A percentile compares a stretch with the other conserved stretches of the same genome.
These are phyloP conservation scores for Pezicula rhizophila DNA, from an alignment of 2,329 filamentous ascomycete genomes.

Conservation along the genomic window DNA sequence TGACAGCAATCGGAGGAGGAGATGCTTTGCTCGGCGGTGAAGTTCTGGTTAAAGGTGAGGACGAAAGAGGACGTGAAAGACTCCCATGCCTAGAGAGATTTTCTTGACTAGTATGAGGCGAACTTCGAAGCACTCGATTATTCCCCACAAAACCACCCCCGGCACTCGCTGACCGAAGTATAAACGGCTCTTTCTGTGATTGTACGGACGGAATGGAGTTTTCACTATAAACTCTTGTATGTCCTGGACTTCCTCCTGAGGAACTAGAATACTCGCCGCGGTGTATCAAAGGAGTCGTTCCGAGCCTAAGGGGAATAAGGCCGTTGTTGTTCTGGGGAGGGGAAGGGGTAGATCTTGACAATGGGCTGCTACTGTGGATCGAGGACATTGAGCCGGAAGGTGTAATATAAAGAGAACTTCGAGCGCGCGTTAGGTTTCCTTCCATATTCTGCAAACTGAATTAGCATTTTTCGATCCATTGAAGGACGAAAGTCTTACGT, in stretches of 20 bases:
- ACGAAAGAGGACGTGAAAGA: neutral
- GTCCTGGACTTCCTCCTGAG: constrained; percentile 36
- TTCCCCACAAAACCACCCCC: constrained; percentile 41
- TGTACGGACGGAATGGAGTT: constrained; percentile 42
- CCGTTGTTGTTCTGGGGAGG: constrained; percentile 16
- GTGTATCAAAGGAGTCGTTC: constrained; percentile 18
- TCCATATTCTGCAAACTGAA: constrained; percentile 70
- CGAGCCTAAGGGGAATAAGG: constrained; percentile 11
- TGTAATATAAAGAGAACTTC: constrained; percentile 55
- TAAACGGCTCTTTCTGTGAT: constrained; percentile 34
- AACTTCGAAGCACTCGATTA: constrained; percentile 19
- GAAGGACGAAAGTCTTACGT: constrained; percentile 49
- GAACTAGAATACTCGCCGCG: constrained; percentile 17
- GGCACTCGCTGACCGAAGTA: constrained; percentile 59
- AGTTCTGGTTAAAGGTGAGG: constrained; percentile 2
- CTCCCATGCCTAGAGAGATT: neutral
- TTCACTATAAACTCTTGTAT: constrained; percentile 58
- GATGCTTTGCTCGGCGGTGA: constrained; percentile 16
- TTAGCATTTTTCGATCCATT: neutral
- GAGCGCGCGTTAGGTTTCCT: constrained; percentile 76
- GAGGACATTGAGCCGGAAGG: constrained; percentile 43
- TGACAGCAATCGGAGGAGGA: constrained; percentile 20
- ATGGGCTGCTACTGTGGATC: constrained; percentile 31
- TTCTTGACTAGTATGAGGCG: constrained; percentile 4
- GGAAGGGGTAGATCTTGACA: constrained; percentile 27